Base-by-base conservation (phyloP, 2,329 filamentous ascomycete species). In the Colletotrichum sp. region DNA sequence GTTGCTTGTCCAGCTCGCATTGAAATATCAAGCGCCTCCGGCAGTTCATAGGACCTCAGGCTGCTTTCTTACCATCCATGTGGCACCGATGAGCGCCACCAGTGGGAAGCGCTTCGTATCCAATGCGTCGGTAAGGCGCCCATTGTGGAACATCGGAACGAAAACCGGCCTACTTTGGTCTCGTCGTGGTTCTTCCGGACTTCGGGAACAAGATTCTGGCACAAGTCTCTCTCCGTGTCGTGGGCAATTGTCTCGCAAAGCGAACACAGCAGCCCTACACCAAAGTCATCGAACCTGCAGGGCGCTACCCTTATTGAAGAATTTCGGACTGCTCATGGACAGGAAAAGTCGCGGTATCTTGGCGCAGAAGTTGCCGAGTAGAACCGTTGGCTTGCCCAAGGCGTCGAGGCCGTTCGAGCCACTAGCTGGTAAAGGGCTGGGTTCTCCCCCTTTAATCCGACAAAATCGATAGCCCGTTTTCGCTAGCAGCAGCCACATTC, bases 401-500 rank as follows among this genome's bases (percentile, higher is more conserved):
- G 39, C 24, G 16, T 69, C 18, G 18, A 28, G 9, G 64, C 55
- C 60, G 49, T 28, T 49, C 30, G 18, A 34, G 24, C 36, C 60
- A 39, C 69, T 71, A 71, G 44, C 28, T 57, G 39, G 55, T 65
- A n/a, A n/a, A 24, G 55, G 26, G 32, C 34, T 28, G 15, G n/a
- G 18, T 16, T 36, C 44, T 8, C 9, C 10, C 7, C 60, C 30
- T 60, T 39, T 60, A 34, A 49, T 59, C 32, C 55, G 39, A 39
- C 18, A 16, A 64, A 76, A 69, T 63, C 62, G 57, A 71, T 77
- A 76, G 71, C 67, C 36, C 44, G 30, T 64, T 71, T 59, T 32
- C 72, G 67, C 67, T 76, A 75, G 72, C 55, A 71, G 26, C 59
- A 75, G 72, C 71, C 75, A 77, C 72, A n/a, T 7, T 75, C n/a